Conservation (phyloP, 1,139 yeast genomes). For the Zygosaccharomyces pseudobailii region DNA sequence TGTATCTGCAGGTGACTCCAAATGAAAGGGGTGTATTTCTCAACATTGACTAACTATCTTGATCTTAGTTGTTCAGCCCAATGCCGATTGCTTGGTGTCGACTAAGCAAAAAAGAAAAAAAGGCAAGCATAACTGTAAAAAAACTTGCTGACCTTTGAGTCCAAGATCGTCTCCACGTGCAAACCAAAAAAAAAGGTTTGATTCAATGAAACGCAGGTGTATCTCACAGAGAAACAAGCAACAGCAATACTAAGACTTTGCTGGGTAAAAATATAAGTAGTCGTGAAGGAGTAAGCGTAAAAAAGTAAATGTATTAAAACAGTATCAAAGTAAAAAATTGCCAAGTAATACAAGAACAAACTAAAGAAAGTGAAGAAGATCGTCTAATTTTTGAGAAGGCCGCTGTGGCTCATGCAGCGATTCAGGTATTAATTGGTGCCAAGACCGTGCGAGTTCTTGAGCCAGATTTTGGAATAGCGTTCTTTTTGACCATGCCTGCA, state of each 20-base stretch:
- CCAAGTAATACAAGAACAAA: background rate
- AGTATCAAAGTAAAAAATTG: background rate
- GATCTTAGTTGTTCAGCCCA: too few relatives aligned
- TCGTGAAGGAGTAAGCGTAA: background rate
- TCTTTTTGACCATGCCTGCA: background rate
- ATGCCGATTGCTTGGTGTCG: too few relatives aligned
- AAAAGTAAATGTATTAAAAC: background rate
- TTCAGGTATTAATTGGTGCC: background rate
- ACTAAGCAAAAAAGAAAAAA: too few relatives aligned
- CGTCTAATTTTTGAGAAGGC: background rate
- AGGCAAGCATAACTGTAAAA: too few relatives aligned
- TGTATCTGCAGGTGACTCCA: too few relatives aligned
- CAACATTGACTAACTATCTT: too few relatives aligned
- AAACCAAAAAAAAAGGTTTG: too few relatives aligned
- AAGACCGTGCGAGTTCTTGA: background rate
- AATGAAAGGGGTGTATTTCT: too few relatives aligned
- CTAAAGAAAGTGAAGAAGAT: background rate
- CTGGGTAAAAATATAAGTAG: too few relatives aligned
- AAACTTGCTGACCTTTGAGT: too few relatives aligned
- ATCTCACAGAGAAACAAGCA: background rate
- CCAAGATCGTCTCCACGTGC: too few relatives aligned
- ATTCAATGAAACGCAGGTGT: too few relatives aligned
- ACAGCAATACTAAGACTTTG: background rate
- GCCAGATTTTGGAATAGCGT: background rate
- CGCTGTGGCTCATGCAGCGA: background rate